A percentile compares a stretch with the other conserved stretches of the same genome.
Evolutionary conservation across 2,329 filamentous ascomycete species (phyloP).

Genomic region (Drechslerella coelobrocha): DNA sequence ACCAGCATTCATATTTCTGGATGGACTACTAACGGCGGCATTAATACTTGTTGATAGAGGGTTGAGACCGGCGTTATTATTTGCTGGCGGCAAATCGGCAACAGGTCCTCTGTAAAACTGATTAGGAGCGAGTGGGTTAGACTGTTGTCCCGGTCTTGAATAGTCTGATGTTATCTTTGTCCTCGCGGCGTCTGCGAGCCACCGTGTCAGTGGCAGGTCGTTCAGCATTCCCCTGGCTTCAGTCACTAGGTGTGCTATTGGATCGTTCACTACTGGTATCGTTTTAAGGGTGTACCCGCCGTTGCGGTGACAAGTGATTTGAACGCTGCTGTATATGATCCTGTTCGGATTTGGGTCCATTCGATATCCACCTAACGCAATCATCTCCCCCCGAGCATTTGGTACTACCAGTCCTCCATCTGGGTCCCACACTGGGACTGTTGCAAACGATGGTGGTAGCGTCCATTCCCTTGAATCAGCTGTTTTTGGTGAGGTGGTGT

Average conservation of each 20-base stretch:
- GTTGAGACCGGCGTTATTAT: not conserved
- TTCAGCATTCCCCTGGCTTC: conserved; percentile 12
- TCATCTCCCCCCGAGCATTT: conserved; percentile 8
- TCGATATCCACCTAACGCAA: conserved; percentile 18
- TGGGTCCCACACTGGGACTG: conserved; percentile 33
- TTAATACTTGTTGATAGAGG: no score
- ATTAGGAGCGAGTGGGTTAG: conserved; percentile 2
- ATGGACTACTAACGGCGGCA: not conserved
- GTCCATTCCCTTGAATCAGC: conserved; percentile 29
- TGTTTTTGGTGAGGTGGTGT: conserved; percentile 23
- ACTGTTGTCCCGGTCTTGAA: not conserved
- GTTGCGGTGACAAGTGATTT: conserved; percentile 4
- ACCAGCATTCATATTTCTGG: not conserved
- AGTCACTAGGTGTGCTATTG: conserved; percentile 11
- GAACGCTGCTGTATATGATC: conserved; percentile 42
- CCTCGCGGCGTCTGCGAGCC: not conserved
- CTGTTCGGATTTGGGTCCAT: conserved; percentile 39
- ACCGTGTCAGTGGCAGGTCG: conserved; percentile 16
- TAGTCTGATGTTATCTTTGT: conserved; percentile 13
- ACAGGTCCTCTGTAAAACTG: conserved; percentile 12
- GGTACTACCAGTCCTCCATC: not conserved
- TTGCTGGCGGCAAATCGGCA: not conserved
- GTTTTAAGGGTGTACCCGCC: conserved; percentile 12
- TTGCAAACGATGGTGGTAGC: conserved; percentile 35
- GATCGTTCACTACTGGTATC: conserved; percentile 34